Evolutionary conservation across 352 stramenopile species (phyloP).

Genomic region (Lagenidium giganteum): DNA sequence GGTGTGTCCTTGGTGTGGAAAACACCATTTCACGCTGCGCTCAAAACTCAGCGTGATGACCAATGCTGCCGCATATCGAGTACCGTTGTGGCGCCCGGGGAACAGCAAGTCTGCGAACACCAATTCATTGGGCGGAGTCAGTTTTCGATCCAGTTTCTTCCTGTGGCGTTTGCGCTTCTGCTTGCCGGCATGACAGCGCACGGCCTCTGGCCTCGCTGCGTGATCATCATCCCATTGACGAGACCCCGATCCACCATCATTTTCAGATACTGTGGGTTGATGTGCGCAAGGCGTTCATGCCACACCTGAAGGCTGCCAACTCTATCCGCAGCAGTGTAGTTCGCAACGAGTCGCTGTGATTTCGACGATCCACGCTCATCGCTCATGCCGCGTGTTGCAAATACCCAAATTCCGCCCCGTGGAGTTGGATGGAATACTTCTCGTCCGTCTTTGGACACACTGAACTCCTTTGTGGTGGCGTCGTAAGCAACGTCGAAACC

Average conservation of each 20-base stretch:
- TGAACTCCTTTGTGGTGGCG: too few species aligned
- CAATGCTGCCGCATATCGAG: background rate
- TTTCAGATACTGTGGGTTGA: slow-evolving; percentile 5
- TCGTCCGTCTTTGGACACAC: too few species aligned
- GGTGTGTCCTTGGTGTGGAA: too few species aligned
- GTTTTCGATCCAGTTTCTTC: slow-evolving; percentile 1
- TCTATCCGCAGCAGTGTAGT: background rate
- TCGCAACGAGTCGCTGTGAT: too few species aligned
- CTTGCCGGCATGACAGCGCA: slow-evolving; percentile 4
- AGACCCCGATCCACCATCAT: background rate
- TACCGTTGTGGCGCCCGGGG: background rate
- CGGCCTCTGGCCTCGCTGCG: background rate
- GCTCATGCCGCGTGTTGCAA: too few species aligned
- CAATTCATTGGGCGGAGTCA: background rate
- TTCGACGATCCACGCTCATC: too few species aligned
- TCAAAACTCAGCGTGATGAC: too few species aligned
- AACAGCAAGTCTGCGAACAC: slow-evolving; percentile 6
- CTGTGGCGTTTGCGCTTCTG: background rate
- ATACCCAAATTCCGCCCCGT: too few species aligned
- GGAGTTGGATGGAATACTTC: too few species aligned
- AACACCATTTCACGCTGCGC: too few species aligned
- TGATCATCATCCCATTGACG: slow-evolving; percentile 1
- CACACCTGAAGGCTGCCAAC: slow-evolving; percentile 22
- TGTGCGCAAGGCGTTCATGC: slow-evolving; percentile 25
- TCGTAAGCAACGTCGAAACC: too few species aligned